phyloP scores from a whole-genome alignment of 345 rosid genomes.

The Moricandia moricandioides region DNA sequence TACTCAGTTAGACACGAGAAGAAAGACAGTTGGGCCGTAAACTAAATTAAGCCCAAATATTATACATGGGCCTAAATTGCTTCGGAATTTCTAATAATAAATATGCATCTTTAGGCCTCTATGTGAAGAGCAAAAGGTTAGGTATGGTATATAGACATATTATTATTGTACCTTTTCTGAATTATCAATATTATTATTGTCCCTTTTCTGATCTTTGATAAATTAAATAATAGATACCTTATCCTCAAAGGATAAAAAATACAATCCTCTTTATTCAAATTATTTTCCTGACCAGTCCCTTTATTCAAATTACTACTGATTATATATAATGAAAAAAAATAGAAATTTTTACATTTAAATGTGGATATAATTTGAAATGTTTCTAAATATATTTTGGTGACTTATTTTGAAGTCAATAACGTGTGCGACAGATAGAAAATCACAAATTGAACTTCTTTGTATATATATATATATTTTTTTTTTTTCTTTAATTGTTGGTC shows the following conservation, averaged over 20 bases:
- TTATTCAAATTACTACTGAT: neutral
- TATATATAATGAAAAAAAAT: neutral
- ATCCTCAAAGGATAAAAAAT: neutral
- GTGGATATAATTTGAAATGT: neutral
- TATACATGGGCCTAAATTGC: neutral
- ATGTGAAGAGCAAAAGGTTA: neutral
- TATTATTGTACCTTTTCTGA: neutral
- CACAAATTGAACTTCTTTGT: neutral
- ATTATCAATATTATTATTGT: neutral
- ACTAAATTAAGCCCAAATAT: neutral
- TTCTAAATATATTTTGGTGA: conserved; percentile 2
- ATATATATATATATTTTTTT: neutral
- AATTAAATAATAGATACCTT: neutral
- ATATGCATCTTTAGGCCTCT: neutral
- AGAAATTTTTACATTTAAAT: neutral
- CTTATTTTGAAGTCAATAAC: neutral
- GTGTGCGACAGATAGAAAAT: conserved; percentile 12
- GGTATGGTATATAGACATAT: neutral
- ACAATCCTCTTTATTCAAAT: neutral
- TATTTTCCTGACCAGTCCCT: neutral
- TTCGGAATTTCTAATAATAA: neutral
- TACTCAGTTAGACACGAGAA: neutral
- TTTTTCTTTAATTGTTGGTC: too few relatives aligned
- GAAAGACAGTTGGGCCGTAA: neutral
- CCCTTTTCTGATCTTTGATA: neutral